A percentile compares a stretch with the other conserved stretches of the same genome.
Conservation (phyloP, 179 eudicot species). For the Spinacia oleracea region DNA sequence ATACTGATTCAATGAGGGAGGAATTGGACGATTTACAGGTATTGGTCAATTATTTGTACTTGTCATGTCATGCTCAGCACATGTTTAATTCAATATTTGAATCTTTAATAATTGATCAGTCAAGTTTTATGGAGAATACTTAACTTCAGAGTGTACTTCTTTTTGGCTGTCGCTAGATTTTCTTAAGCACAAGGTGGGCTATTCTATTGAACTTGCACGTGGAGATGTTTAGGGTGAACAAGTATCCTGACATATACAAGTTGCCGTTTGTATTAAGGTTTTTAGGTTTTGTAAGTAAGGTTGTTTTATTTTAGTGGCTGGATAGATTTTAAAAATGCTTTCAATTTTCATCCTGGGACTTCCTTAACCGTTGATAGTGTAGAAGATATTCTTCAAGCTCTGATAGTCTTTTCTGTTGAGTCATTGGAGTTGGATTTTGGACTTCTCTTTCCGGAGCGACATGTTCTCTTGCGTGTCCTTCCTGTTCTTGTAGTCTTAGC, state of each 20-base stretch:
- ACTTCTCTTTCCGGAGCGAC: slow-evolving; percentile 90
- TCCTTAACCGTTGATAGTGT: slow-evolving; percentile 72
- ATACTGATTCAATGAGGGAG: slow-evolving; percentile 95
- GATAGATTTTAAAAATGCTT: not conserved
- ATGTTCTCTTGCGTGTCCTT: slow-evolving; percentile 85
- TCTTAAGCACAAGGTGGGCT: slow-evolving; percentile 98
- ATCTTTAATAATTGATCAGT: not conserved
- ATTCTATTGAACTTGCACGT: slow-evolving; percentile 95
- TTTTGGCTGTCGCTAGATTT: slow-evolving; percentile 62
- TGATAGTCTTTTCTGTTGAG: slow-evolving; percentile 91
- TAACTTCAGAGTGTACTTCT: slow-evolving; percentile 21
- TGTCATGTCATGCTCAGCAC: slow-evolving; percentile 11
- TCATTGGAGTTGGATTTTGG: slow-evolving; percentile 95
- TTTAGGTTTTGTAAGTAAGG: slow-evolving; percentile 4
- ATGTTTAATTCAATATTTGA: not conserved
- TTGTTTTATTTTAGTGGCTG: not conserved
- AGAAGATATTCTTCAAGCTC: slow-evolving; percentile 96
- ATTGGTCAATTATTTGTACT: slow-evolving; percentile 6
- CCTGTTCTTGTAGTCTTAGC: slow-evolving; percentile 96
- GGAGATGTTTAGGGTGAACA: slow-evolving; percentile 99
- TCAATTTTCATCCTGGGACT: slow-evolving; percentile 20
- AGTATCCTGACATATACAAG: slow-evolving; percentile 61
- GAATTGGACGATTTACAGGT: slow-evolving; percentile 98
- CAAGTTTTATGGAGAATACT: slow-evolving; percentile 9
- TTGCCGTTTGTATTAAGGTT: slow-evolving; percentile 6